Base-by-base conservation (phyloP, 2,329 filamentous ascomycete species). In the Ophiocordyceps australis region DNA sequence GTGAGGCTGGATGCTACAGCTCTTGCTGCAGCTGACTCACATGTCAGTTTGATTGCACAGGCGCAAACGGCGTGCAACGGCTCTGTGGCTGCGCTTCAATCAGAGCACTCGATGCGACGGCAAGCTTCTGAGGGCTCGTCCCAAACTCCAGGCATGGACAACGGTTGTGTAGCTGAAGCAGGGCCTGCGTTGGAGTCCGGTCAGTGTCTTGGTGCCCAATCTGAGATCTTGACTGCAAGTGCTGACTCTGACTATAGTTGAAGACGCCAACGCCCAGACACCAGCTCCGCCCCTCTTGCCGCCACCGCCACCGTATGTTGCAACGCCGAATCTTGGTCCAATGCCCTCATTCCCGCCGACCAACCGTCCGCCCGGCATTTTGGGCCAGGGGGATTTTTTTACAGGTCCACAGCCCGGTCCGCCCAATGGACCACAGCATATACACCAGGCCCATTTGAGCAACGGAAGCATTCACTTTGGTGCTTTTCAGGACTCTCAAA, bases 391-490 rank as follows among this genome's bases (percentile, higher is more conserved):
- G 14, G 49, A 54, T 18, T 29, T 42, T 27, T 32, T 37, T 28
- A 39, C 40, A 24, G 42, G 43, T 13, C 39, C 44, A 29, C 45
- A 45, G n/a, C 44, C 40, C 11, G 43, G 38, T 28, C 30, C 42
- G 15, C 41, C 46, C 18, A 49, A 48, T 22, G 47, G 46, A 14
- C 50, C 41, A 11, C 41, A 38, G 13, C 42, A 39, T 17, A 42
- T 60, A 36, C 62, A 69, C 34, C 61, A 66, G 26, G 43, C 56
- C 21, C 65, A 63, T 28, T 57, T 55, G 10, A 71, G 62, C 40
- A 59, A 59, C 30, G 55, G 62, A 20, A 69, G 59, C 40, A 47
- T 71, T 26, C 55, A 69, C 32, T 71, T 73, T 37, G 63, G 63
- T 18, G 53, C 52, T 6, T 62, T 65, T 32, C 48, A 57, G 17